Evolutionary conservation across 345 rosid species (phyloP).

Genomic region (Cardamine chenopodiifolia): DNA sequence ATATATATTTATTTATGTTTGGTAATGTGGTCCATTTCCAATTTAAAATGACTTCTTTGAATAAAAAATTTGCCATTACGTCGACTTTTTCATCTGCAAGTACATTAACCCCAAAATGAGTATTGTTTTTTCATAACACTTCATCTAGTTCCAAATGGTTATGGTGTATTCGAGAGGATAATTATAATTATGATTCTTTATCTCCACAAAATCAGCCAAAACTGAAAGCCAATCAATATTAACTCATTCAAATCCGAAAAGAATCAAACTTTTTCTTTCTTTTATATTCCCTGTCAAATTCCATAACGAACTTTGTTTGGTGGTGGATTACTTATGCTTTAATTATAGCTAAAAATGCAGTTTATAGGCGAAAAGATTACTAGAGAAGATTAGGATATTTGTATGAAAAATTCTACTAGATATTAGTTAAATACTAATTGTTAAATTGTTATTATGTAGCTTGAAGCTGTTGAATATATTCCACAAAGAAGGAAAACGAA

Average conservation of each 20-base stretch:
- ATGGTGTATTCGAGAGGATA: neutral
- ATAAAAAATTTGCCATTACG: neutral
- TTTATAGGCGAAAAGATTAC: conserved; percentile 21
- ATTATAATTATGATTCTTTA: neutral
- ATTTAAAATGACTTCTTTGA: neutral
- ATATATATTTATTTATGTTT: neutral
- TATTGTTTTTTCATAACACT: neutral
- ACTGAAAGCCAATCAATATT: conserved; percentile 15
- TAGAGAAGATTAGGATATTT: conserved; percentile 17
- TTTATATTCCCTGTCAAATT: conserved; percentile 23
- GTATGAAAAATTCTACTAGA: conserved; percentile 7
- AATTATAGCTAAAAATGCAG: conserved; percentile 15
- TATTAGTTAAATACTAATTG: conserved; percentile 10
- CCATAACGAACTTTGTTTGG: conserved; percentile 9
- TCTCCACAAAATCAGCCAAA: neutral
- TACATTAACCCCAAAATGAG: neutral
- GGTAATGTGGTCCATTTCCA: neutral
- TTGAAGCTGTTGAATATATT: conserved; percentile 43
- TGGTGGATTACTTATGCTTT: conserved; percentile 33
- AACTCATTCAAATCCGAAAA: conserved; percentile 26
- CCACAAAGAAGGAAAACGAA: conserved; percentile 30
- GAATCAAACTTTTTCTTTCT: conserved; percentile 25
- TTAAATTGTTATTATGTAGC: conserved; percentile 13
- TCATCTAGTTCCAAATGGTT: conserved; percentile 8
- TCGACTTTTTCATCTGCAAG: neutral